These are phyloP conservation scores for Pseudopyrenochaeta lycopersici DNA, from an alignment of 2,329 filamentous ascomycete genomes.

Conservation along the genomic window DNA sequence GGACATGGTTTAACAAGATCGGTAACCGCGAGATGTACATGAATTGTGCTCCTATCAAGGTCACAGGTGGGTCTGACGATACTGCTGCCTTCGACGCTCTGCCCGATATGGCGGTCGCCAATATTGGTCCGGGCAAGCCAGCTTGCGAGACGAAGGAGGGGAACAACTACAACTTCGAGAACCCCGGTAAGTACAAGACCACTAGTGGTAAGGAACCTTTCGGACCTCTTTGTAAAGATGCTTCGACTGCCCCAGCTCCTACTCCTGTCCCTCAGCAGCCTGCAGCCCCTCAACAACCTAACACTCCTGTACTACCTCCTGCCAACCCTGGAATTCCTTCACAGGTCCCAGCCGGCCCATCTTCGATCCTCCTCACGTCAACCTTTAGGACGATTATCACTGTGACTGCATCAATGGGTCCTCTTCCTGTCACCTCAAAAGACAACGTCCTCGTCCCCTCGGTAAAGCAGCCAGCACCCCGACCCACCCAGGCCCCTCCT, in stretches of 20 bases:
- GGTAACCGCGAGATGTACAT: constrained; percentile 97
- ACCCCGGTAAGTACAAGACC: constrained; percentile 67
- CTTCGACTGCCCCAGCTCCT: constrained; percentile 6
- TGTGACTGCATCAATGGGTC: constrained; percentile 27
- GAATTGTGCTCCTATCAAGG: constrained; percentile 82
- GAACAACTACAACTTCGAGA: constrained; percentile 63
- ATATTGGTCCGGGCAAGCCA: constrained; percentile 56
- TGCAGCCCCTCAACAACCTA: constrained; percentile 6
- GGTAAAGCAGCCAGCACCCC: background rate
- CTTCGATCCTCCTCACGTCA: constrained; percentile 21
- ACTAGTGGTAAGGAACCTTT: constrained; percentile 33
- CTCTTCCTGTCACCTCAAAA: constrained; percentile 3
- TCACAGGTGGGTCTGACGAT: constrained; percentile 64
- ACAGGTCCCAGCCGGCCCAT: constrained; percentile 10
- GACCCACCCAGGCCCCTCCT: constrained; percentile 1
- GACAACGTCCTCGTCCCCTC: background rate
- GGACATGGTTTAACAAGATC: constrained; percentile 90
- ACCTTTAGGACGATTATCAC: constrained; percentile 26
- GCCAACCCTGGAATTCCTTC: constrained; percentile 8
- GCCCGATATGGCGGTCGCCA: constrained; percentile 78
- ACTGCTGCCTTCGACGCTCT: constrained; percentile 64
- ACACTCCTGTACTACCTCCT: too few species aligned
- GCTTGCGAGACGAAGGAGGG: constrained; percentile 63
- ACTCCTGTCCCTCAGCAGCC: constrained; percentile 6
- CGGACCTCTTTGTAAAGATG: constrained; percentile 30